These are phyloP conservation scores for Phialophora tarda DNA, from an alignment of 2,329 filamentous ascomycete genomes.

Conservation along the genomic window DNA sequence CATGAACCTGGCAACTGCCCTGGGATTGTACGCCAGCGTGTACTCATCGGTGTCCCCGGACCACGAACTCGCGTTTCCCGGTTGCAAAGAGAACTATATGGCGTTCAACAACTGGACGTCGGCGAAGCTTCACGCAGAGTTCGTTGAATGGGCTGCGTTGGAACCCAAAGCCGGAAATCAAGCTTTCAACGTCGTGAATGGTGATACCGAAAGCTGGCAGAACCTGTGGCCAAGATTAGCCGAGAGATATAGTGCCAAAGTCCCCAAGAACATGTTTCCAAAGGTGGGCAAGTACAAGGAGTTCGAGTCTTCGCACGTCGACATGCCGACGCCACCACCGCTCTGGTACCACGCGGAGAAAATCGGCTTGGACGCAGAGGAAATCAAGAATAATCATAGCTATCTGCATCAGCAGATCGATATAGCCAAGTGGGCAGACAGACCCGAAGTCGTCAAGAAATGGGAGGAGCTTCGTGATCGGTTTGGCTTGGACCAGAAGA, in stretches of 20 bases:
- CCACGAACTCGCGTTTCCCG: conserved; percentile 1
- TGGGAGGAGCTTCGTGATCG: background rate
- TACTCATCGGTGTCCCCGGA: background rate
- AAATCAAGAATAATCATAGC: background rate
- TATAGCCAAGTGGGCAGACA: background rate
- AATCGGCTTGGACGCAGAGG: background rate
- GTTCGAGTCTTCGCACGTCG: background rate
- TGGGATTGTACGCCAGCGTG: conserved; percentile 50
- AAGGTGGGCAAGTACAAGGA: background rate
- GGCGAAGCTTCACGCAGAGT: background rate
- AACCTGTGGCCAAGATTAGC: background rate
- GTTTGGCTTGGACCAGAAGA: background rate
- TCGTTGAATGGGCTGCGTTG: background rate
- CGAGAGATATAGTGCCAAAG: background rate
- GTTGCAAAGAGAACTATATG: background rate
- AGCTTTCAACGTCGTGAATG: background rate
- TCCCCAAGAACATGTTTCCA: background rate
- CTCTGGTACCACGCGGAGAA: background rate
- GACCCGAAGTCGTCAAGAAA: background rate
- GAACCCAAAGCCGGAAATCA: background rate
- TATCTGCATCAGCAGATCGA: background rate
- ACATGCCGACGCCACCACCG: background rate
- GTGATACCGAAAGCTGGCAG: background rate
- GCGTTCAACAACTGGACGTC: background rate
- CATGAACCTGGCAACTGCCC: conserved; percentile 51